Percentiles rank a stretch among this genome's conserved stretches.
phyloP scores from a whole-genome alignment of 164 flowering plant genomes.

The Chloranthus sessilifolius region DNA sequence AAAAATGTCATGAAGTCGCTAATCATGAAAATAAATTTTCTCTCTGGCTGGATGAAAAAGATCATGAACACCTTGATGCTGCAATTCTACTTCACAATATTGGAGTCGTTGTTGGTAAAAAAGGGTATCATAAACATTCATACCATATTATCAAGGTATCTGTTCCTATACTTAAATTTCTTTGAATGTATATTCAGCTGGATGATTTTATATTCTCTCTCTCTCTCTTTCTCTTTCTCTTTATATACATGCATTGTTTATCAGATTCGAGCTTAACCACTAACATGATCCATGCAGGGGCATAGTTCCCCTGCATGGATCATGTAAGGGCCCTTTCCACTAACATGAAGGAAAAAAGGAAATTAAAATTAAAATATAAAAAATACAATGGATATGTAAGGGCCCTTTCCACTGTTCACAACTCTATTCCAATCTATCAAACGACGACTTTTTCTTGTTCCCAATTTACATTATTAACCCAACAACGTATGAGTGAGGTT shows the following conservation, averaged over 20 bases:
- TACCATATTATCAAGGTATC: slow-evolving; percentile 51
- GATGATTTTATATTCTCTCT: background rate
- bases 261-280: too few relatives aligned
- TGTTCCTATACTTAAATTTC: slow-evolving; percentile 3
- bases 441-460: too few relatives aligned
- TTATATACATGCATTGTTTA: background rate
- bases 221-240: background rate
- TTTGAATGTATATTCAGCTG: background rate
- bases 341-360: too few relatives aligned
- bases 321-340: too few relatives aligned
- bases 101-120: slow-evolving; percentile 48
- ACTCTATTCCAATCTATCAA: too few relatives aligned
- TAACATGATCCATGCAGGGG: too few relatives aligned
- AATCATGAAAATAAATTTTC: slow-evolving; percentile 12
- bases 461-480: too few relatives aligned
- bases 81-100: slow-evolving; percentile 73
- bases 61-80: slow-evolving; percentile 78
- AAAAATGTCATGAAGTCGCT: slow-evolving; percentile 22
- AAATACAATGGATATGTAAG: too few relatives aligned
- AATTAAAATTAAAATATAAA: too few relatives aligned
- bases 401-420: too few relatives aligned
- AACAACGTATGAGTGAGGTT: too few relatives aligned
- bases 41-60: slow-evolving; percentile 35
- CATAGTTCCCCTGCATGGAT: too few relatives aligned
- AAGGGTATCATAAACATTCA: slow-evolving; percentile 66